Conservation (phyloP, 805 yeast species). For the Zygoascus ofunaensis region DNA sequence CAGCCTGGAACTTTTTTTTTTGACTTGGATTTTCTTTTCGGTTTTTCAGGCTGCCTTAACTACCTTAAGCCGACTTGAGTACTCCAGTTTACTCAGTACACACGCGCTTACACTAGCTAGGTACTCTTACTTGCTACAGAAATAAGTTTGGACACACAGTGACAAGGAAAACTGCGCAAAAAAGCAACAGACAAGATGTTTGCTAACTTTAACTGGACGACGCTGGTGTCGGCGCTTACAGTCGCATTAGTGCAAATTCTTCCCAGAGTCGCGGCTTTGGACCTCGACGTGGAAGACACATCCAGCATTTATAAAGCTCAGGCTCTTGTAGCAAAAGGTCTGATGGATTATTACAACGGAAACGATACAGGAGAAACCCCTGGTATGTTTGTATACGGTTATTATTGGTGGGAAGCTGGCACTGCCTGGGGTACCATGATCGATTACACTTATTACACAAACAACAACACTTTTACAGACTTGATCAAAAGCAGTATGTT, state of each 20-base stretch:
- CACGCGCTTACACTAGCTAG: too few relatives aligned
- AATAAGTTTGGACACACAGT: too few relatives aligned
- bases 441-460: conserved; percentile 67
- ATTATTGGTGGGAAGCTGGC: conserved; percentile 92
- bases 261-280: conserved; percentile 4
- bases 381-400: conserved; percentile 65
- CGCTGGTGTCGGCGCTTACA: not conserved
- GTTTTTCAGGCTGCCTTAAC: too few relatives aligned
- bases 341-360: conserved; percentile 77
- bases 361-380: conserved; percentile 52
- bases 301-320: conserved; percentile 38
- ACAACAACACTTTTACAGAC: conserved; percentile 50
- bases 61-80: too few relatives aligned
- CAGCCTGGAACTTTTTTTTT: too few relatives aligned
- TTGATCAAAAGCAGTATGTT: conserved; percentile 51
- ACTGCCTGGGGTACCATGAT: conserved; percentile 62
- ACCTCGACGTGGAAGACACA: conserved; percentile 14
- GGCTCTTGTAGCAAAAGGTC: conserved; percentile 54
- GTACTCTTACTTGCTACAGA: too few relatives aligned
- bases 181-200: too few relatives aligned
- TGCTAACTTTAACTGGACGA: not conserved
- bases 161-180: too few relatives aligned
- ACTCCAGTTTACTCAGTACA: too few relatives aligned
- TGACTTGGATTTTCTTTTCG: too few relatives aligned
- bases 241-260: not conserved